Conservation (phyloP, 2,329 filamentous ascomycete species). For the Fusarium coicis region DNA sequence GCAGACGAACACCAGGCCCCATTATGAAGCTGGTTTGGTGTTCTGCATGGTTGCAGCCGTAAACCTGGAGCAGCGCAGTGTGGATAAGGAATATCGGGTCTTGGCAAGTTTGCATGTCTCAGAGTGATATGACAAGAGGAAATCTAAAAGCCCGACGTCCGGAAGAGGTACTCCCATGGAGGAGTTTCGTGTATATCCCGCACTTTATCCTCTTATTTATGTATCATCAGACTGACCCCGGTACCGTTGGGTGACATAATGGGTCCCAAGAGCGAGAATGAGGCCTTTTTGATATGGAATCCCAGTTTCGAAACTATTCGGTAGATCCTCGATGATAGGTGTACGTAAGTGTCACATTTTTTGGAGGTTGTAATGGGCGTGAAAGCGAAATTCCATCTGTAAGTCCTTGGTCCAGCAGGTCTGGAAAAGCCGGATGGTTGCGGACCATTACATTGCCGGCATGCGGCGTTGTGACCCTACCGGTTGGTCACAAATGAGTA, state of each 20-base stretch:
- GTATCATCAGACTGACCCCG: slow-evolving; percentile 24
- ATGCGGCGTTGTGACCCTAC: slow-evolving; percentile 13
- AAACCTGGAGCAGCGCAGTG: slow-evolving; percentile 32
- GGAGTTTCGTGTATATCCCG: slow-evolving; percentile 28
- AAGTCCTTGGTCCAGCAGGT: slow-evolving; percentile 2
- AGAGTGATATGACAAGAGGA: slow-evolving; percentile 32
- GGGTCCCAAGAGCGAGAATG: background rate
- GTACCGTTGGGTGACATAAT: slow-evolving; percentile 20
- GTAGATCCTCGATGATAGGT: background rate
- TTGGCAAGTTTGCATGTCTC: slow-evolving; percentile 31
- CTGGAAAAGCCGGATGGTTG: background rate
- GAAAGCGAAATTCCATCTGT: slow-evolving; percentile 1
- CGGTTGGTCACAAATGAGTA: slow-evolving; percentile 11
- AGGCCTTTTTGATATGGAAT: slow-evolving; percentile 10
- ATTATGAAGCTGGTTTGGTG: slow-evolving; percentile 17
- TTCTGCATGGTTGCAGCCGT: slow-evolving; percentile 36
- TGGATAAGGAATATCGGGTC: slow-evolving; percentile 31
- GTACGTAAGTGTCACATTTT: background rate
- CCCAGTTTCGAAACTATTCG: background rate
- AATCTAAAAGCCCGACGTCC: background rate
- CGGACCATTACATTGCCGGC: slow-evolving; percentile 2
- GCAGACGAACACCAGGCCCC: slow-evolving; percentile 9
- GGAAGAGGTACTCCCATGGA: slow-evolving; percentile 16
- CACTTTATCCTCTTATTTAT: slow-evolving; percentile 25
- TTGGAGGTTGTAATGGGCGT: slow-evolving; percentile 10